Percentiles rank a stretch among this genome's conserved stretches.
These are phyloP conservation scores for Aspergillus novoparasiticus DNA, from an alignment of 2,329 filamentous ascomycete genomes.

Conservation along the genomic window DNA sequence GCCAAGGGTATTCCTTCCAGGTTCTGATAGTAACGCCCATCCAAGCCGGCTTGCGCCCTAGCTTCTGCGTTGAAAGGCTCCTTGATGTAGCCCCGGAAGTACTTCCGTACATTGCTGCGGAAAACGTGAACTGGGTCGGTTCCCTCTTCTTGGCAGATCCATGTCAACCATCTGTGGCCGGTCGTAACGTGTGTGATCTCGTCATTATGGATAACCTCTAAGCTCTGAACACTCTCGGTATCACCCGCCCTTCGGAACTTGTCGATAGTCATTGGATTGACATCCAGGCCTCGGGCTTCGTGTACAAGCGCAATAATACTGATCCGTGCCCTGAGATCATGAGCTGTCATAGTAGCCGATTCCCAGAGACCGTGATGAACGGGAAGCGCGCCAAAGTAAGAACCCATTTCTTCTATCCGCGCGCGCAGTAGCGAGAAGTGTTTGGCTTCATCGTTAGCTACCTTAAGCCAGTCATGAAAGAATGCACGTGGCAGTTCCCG, in stretches of 20 bases:
- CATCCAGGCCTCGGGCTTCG: constrained; percentile 50
- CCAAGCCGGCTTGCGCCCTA: constrained; percentile 48
- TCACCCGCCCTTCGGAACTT: constrained; percentile 49
- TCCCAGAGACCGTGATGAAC: constrained; percentile 52
- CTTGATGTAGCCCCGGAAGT: constrained; percentile 47
- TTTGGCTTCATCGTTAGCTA: constrained; percentile 52
- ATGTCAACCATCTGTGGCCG: constrained; percentile 51
- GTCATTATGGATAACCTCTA: constrained; percentile 52
- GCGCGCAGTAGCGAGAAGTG: constrained; percentile 52
- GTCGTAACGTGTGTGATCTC: constrained; percentile 54
- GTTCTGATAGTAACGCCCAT: constrained; percentile 46
- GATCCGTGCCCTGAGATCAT: constrained; percentile 50
- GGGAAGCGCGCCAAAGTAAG: constrained; percentile 48
- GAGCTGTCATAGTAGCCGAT: constrained; percentile 46
- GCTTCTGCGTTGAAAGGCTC: constrained; percentile 51
- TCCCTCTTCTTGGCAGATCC: constrained; percentile 51
- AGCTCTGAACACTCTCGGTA: constrained; percentile 43
- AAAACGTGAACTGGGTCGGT: constrained; percentile 51
- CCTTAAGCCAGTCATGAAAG: constrained; percentile 53
- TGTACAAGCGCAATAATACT: constrained; percentile 53
- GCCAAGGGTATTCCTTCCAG: constrained; percentile 8
- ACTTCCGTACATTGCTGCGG: constrained; percentile 45
- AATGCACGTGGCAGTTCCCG: constrained; percentile 45
- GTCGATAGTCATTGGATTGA: constrained; percentile 52
- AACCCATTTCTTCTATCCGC: constrained; percentile 49